Evolutionary conservation across 495 filamentous ascomycete species (phyloP).

Genomic region (Penicillium paxilli): DNA sequence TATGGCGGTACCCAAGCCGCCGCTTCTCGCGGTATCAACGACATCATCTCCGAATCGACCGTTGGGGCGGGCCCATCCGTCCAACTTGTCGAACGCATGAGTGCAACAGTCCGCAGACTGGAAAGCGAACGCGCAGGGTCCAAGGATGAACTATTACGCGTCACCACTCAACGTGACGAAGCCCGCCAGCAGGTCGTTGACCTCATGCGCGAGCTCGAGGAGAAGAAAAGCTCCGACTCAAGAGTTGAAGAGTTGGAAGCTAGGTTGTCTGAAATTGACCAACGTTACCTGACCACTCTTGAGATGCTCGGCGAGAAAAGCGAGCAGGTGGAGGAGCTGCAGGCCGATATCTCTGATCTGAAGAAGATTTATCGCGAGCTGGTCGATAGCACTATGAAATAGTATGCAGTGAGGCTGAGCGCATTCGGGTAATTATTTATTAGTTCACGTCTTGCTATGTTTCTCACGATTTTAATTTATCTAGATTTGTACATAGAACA

Average conservation of each 20-base stretch:
- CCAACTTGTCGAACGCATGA: conserved; percentile 96
- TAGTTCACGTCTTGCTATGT: too few relatives aligned
- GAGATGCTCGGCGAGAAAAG: conserved; percentile 98
- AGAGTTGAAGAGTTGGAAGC: conserved; percentile 65
- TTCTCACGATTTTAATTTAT: too few relatives aligned
- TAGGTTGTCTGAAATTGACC: conserved; percentile 56
- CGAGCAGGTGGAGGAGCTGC: conserved; percentile 87
- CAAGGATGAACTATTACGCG: conserved; percentile 78
- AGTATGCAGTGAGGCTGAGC: neutral
- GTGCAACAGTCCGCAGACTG: conserved; percentile 81
- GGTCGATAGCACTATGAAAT: conserved; percentile 79
- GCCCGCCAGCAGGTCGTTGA: conserved; percentile 85
- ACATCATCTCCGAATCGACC: conserved; percentile 87
- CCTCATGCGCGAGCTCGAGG: conserved; percentile 82
- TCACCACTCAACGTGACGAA: conserved; percentile 83
- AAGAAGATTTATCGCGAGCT: conserved; percentile 95
- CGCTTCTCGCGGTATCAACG: conserved; percentile 66
- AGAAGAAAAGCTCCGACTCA: conserved; percentile 58
- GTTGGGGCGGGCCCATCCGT: conserved; percentile 89
- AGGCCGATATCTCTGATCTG: conserved; percentile 84
- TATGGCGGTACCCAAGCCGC: conserved; percentile 38
- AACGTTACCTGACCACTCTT: conserved; percentile 83
- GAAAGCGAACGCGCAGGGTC: conserved; percentile 86
- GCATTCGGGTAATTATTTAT: too few relatives aligned
- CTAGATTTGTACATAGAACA: too few relatives aligned